Evolutionary conservation across 352 stramenopile species (phyloP), one percentile per base, ranked within the genome.

Genomic region (Aphanomyces astaci): DNA sequence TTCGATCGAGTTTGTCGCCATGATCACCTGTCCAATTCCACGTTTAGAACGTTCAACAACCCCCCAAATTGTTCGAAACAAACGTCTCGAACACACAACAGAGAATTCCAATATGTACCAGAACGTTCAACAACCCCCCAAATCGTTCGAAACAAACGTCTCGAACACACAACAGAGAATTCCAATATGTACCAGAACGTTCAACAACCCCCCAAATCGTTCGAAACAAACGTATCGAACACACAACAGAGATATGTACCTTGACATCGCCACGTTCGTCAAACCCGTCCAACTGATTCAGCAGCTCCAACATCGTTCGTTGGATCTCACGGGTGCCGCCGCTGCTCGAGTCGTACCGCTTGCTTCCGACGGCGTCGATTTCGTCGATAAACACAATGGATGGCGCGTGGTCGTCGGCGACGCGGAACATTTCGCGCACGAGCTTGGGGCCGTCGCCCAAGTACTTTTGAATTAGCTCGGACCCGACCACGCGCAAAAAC

Each of bases 341-440:
- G 31, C 90, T 98, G 77, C 87, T 97, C 40, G 92, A 98, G 75
- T 99, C 97, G 83, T 99, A 99, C 57, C 98, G 93, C 76, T 99
- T 99, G 70, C 86, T 98, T 65, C 98, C 98, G 17, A 99, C 95
- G 0, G 98, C 97, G 78, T 99, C 98, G 77, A 99, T 99, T 80
- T 99, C 98, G 81, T 99, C 98, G 75, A 99, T 99, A 78, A 99
- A 99, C 36, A 99, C 96, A 80, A 99, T 99, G 19, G 97, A 98
- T 19, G 97, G 97, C 65, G 94, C 96, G 56, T 98, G 79, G 77
- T 99, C 97, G 73, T 99, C 95, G 4, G 98, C 98, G 60, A 99
- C 96, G 17, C 97, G 87, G 80, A 99, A 99, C 66, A 99, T 94
- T 77, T 99, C 97, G 36, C 98, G 92, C 40, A 99, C 97, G 27